Base-by-base conservation (phyloP, 306 rosid genomes). In the barrel medic (Medicago truncatula) region DNA sequence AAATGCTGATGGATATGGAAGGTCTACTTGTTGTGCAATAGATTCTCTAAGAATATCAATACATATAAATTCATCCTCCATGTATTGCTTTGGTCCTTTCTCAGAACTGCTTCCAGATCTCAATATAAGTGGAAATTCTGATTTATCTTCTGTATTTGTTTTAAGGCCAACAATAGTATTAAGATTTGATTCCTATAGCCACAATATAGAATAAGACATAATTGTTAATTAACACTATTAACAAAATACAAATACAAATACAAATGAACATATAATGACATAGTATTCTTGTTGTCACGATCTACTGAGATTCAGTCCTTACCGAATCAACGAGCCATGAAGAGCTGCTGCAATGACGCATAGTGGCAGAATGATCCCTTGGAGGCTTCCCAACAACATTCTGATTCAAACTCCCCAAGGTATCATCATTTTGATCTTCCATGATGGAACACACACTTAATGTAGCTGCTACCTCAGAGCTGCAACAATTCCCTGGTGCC, bases 61-160 rank as follows among this genome's bases (percentile, higher is more conserved):
- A 58, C 87, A 85, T 50, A 85, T 66, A 31, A 81, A 78, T 70
- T 89, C 93, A 75, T 85, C 93, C 81, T 89, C 93, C 91, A 89
- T 89, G 78, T 81, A 87, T 64, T 85, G 88, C 77, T 89, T 89
- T 72, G 93, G 91, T 56, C 93, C 88, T 73, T 73, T 89, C 71
- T 85, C 91, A 58, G 91, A 87, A 76, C 57, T 83, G 61, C 88
- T 83, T 71, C 93, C 89, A 36, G 87, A 89, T 52, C 89, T 78
- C 76, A 85, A 80, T 41, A 50, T 47, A 58, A 82, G 83, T 14
- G 76, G 34, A 76, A 81, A 81, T 31, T 77, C 78, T 18, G 85
- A 75, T 63, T 75, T 85, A 57, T 89, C 88, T 72, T 68, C 83
- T 59, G 80, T 39, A 50, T 70, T 59, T 66, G 86, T 9, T 75